These are phyloP conservation scores for Gloeopeniophorella convolvens DNA, from an alignment of 768 basidiomycete species.

Conservation along the genomic window DNA sequence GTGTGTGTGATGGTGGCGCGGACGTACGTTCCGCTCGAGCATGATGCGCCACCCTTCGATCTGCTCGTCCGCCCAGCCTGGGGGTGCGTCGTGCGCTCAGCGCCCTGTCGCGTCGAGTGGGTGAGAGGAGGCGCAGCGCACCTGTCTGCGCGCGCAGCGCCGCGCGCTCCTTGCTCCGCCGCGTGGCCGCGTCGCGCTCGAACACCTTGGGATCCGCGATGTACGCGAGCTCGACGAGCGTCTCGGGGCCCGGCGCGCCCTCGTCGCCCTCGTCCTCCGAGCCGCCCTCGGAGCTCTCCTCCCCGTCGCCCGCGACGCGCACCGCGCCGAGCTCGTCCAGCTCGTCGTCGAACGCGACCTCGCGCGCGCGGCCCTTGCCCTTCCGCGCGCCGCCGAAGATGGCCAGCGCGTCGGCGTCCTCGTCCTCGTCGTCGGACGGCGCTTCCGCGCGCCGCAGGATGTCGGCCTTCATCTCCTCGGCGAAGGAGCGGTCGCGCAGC, in stretches of 20 bases:
- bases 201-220: conserved; percentile 69
- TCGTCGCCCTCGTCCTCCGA: conserved; percentile 30
- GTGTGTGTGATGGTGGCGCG: too few species aligned
- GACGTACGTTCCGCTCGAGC: conserved; percentile 79
- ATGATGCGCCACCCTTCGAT: conserved; percentile 91
- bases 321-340: conserved; percentile 36
- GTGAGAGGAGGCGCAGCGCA: conserved; percentile 21
- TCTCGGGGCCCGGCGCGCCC: conserved; percentile 35
- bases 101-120: neutral
- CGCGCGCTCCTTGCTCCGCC: conserved; percentile 58
- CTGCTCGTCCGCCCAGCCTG: conserved; percentile 73
- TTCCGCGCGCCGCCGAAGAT: conserved; percentile 25
- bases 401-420: conserved; percentile 34
- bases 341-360: conserved; percentile 49
- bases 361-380: conserved; percentile 24
- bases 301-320: conserved; percentile 59
- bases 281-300: conserved; percentile 35
- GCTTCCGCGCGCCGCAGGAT: conserved; percentile 73
- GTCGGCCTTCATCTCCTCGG: conserved; percentile 76
- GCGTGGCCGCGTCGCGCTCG: conserved; percentile 65
- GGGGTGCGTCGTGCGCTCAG: neutral
- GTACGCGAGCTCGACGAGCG: conserved; percentile 71
- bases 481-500: conserved; percentile 49
- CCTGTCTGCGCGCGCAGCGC: conserved; percentile 68
- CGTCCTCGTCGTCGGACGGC: conserved; percentile 50